Percentiles rank a stretch among this genome's conserved stretches.
These are phyloP conservation scores for Hemileia vastatrix DNA, from an alignment of 1,284 basidiomycete species.

Conservation along the genomic window DNA sequence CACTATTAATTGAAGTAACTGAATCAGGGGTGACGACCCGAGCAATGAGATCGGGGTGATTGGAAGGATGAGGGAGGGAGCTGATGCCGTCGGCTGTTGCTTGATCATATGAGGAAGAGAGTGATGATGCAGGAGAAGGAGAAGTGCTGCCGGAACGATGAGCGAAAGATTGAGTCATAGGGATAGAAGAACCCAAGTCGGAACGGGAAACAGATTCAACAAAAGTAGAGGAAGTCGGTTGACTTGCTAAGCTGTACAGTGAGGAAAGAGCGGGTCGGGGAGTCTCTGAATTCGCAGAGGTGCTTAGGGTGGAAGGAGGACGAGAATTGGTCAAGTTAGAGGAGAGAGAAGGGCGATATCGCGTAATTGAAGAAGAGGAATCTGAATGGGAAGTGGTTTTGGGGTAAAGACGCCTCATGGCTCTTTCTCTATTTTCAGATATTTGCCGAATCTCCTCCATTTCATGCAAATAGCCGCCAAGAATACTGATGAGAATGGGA, in stretches of 20 bases:
- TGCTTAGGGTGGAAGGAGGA: slow-evolving; percentile 22
- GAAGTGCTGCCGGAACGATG: slow-evolving; percentile 20
- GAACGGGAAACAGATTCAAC: too few species aligned
- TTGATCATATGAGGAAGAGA: slow-evolving; percentile 16
- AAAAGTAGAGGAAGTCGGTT: slow-evolving; percentile 24
- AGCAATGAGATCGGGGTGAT: slow-evolving; percentile 4
- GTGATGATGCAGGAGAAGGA: slow-evolving; percentile 22
- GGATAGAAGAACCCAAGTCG: too few species aligned
- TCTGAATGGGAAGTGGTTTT: slow-evolving; percentile 39
- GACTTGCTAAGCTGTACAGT: slow-evolving; percentile 23
- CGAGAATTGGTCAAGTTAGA: slow-evolving; percentile 10
- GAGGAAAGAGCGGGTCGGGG: slow-evolving; percentile 27
- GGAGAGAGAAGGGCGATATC: slow-evolving; percentile 8
- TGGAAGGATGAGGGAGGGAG: slow-evolving; percentile 4
- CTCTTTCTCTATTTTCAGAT: slow-evolving; percentile 24
- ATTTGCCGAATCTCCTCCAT: slow-evolving; percentile 47
- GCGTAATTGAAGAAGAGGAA: slow-evolving; percentile 7
- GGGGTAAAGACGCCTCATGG: slow-evolving; percentile 7
- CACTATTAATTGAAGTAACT: neutral
- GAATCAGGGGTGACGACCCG: neutral
- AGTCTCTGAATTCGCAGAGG: too few species aligned
- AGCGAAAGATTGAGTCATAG: neutral
- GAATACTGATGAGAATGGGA: slow-evolving; percentile 84
- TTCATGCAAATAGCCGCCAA: slow-evolving; percentile 61
- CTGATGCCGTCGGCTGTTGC: slow-evolving; percentile 12